phyloP scores from a whole-genome alignment of 2,329 filamentous ascomycete genomes.

The Aspergillus pseudoglaucus region DNA sequence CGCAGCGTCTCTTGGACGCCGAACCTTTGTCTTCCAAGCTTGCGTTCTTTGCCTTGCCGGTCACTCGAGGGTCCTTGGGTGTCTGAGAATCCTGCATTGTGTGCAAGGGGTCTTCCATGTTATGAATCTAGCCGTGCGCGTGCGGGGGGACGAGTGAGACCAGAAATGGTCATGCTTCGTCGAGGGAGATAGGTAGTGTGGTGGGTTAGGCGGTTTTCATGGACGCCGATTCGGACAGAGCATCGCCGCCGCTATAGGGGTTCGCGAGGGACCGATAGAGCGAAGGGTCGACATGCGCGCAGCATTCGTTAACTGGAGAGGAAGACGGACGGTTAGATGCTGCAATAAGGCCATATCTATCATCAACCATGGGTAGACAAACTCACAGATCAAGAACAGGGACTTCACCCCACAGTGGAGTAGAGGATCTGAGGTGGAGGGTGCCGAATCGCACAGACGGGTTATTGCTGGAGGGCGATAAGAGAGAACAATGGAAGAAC shows the following conservation, averaged over 20 bases:
- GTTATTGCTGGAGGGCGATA: neutral
- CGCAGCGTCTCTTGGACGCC: conserved; percentile 61
- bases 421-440: neutral
- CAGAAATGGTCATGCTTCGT: conserved; percentile 18
- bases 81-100: conserved; percentile 7
- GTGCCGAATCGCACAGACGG: neutral
- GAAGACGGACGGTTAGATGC: neutral
- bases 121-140: conserved; percentile 19
- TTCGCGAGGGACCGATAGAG: neutral
- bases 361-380: neutral
- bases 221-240: neutral
- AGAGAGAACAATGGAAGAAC: neutral
- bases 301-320: neutral
- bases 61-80: conserved; percentile 10
- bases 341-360: neutral
- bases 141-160: conserved; percentile 10
- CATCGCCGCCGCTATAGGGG: conserved; percentile 2
- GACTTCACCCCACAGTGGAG: neutral
- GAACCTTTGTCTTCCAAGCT: conserved; percentile 21
- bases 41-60: conserved; percentile 23
- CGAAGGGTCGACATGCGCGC: neutral
- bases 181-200: neutral
- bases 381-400: neutral
- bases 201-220: neutral
- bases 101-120: conserved; percentile 18